Evolutionary conservation across 2,329 filamentous ascomycete genomes (phyloP).

Genomic region (Lachnellula willkommii): DNA sequence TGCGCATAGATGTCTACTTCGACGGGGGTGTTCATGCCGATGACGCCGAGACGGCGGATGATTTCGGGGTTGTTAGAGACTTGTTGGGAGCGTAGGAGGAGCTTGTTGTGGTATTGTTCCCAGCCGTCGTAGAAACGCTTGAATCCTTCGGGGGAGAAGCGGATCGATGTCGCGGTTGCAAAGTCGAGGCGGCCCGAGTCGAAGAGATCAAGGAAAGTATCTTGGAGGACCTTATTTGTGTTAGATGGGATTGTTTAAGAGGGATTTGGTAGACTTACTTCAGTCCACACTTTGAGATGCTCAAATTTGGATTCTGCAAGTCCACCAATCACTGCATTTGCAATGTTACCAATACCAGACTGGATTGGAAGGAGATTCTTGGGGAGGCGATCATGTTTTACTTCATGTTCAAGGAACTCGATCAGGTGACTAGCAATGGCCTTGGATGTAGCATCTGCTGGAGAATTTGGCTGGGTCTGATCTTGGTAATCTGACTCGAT

Average conservation of each 20-base stretch:
- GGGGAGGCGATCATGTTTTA: slow-evolving; percentile 70
- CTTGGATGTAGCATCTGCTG: slow-evolving; percentile 66
- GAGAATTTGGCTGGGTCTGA: slow-evolving; percentile 66
- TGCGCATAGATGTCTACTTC: slow-evolving; percentile 94
- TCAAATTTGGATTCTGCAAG: slow-evolving; percentile 76
- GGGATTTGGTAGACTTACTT: slow-evolving; percentile 34
- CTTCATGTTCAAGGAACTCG: slow-evolving; percentile 82
- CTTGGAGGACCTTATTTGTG: slow-evolving; percentile 61
- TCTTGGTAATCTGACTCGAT: slow-evolving; percentile 83
- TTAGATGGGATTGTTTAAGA: not conserved
- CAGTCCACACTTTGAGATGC: slow-evolving; percentile 88
- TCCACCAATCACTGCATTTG: slow-evolving; percentile 84
- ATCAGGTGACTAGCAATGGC: slow-evolving; percentile 76
- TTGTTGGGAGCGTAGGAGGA: slow-evolving; percentile 80
- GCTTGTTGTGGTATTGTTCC: slow-evolving; percentile 73
- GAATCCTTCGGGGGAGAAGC: slow-evolving; percentile 87
- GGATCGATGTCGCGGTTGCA: slow-evolving; percentile 82
- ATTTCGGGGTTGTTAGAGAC: slow-evolving; percentile 89
- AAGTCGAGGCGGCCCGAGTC: slow-evolving; percentile 84
- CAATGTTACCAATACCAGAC: slow-evolving; percentile 88
- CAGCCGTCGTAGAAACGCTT: slow-evolving; percentile 84
- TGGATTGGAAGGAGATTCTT: slow-evolving; percentile 73
- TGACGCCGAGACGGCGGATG: slow-evolving; percentile 79
- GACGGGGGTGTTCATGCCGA: slow-evolving; percentile 92
- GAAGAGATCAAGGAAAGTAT: slow-evolving; percentile 89